phyloP scores from a whole-genome alignment of 2,329 filamentous ascomycete genomes.

The Lecanoromycetidae sp. region DNA sequence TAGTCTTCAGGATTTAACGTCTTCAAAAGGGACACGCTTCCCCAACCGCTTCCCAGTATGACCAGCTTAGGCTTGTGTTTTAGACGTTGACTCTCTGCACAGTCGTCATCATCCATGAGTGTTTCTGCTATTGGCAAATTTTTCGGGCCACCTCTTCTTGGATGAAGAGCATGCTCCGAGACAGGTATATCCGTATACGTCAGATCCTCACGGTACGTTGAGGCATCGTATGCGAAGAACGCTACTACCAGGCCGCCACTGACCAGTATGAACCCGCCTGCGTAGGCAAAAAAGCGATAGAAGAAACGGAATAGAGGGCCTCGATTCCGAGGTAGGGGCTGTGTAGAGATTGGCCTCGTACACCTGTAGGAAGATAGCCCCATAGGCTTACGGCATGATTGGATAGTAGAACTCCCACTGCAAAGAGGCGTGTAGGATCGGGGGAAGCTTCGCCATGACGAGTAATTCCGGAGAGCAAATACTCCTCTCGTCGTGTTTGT shows the following conservation, averaged over 20 bases:
- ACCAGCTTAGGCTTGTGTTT: constrained; percentile 89
- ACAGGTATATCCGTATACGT: constrained; percentile 63
- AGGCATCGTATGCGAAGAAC: constrained; percentile 91
- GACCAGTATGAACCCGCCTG: constrained; percentile 65
- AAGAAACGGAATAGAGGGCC: constrained; percentile 39
- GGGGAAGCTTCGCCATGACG: no score
- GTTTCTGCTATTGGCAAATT: constrained; percentile 85
- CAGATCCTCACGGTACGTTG: constrained; percentile 67
- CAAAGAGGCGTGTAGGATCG: no score
- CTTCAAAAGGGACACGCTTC: constrained; percentile 82
- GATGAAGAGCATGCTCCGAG: constrained; percentile 70
- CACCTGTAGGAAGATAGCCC: background rate
- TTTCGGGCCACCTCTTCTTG: constrained; percentile 77
- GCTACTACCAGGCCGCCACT: constrained; percentile 57
- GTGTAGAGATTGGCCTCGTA: constrained; percentile 19
- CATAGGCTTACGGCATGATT: background rate
- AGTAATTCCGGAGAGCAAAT: no score
- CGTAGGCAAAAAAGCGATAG: constrained; percentile 56
- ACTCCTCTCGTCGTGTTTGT: no score
- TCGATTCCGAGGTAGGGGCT: constrained; percentile 24
- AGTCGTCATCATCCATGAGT: constrained; percentile 80
- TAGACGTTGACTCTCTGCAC: constrained; percentile 51
- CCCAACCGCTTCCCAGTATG: constrained; percentile 89
- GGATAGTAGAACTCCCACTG: background rate
- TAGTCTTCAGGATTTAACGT: constrained; percentile 82